phyloP scores from a whole-genome alignment of 2,329 filamentous ascomycete genomes.

The Microcyclospora tardicrescens region DNA sequence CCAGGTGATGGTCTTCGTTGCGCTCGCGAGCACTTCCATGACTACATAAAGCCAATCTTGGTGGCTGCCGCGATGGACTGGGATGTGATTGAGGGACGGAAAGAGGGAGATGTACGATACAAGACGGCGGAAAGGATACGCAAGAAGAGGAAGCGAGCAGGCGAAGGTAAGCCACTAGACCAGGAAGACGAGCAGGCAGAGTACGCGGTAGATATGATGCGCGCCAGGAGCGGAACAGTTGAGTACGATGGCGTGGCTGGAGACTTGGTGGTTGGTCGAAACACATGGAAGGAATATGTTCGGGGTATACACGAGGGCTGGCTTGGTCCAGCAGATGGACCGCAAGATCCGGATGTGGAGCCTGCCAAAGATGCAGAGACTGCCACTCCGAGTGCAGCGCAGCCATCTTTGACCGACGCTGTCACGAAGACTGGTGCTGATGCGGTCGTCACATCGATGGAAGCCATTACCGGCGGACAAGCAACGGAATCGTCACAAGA shows the following conservation, averaged over 20 bases:
- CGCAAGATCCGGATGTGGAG: constrained; percentile 24
- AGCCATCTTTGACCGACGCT: constrained; percentile 16
- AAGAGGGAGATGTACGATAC: constrained; percentile 83
- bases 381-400: constrained; percentile 8
- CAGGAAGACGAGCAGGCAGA: constrained; percentile 43
- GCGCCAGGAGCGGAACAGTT: constrained; percentile 52
- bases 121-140: constrained; percentile 78
- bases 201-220: constrained; percentile 47
- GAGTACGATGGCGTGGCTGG: constrained; percentile 64
- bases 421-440: constrained; percentile 13
- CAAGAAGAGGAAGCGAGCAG: constrained; percentile 46
- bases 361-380: constrained; percentile 5
- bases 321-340: constrained; percentile 68
- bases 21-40: constrained; percentile 89
- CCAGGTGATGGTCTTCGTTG: constrained; percentile 72
- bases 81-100: constrained; percentile 85
- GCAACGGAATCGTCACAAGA: background rate
- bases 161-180: constrained; percentile 34
- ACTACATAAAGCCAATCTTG: constrained; percentile 88
- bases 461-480: constrained; percentile 1
- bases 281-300: constrained; percentile 96
- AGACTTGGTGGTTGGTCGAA: constrained; percentile 77
- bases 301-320: constrained; percentile 90
- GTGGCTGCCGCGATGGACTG: constrained; percentile 86
- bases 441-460: constrained; percentile 3